These are phyloP conservation scores for Leptomonas seymouri DNA, from an alignment of 208 protist genomes.

Conservation along the genomic window DNA sequence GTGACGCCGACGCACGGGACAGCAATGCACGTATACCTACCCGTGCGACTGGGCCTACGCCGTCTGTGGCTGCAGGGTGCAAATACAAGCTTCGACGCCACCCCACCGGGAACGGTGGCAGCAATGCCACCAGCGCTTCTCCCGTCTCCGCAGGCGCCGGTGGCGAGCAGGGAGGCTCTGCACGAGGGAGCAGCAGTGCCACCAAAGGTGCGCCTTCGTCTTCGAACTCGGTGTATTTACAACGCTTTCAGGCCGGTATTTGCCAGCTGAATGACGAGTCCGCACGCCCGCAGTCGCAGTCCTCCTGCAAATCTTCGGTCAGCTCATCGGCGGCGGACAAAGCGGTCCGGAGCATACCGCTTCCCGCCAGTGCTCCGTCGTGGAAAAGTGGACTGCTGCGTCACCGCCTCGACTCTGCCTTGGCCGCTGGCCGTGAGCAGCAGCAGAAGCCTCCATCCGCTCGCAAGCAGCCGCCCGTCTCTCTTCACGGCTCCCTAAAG, in stretches of 20 bases:
- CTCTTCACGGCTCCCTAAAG: constrained; percentile 42
- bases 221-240: constrained; percentile 20
- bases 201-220: not conserved
- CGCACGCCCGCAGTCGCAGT: not conserved
- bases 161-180: not conserved
- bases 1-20: not conserved
- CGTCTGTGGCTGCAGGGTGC: not conserved
- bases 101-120: not conserved
- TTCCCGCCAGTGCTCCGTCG: constrained; percentile 4
- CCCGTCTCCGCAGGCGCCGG: not conserved
- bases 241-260: constrained; percentile 28
- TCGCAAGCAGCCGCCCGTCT: constrained; percentile 5
- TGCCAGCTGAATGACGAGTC: constrained; percentile 4
- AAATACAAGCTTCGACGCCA: constrained; percentile 17
- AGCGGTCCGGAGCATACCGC: not conserved
- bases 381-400: constrained; percentile 10
- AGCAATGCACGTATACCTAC: not conserved
- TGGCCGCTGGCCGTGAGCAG: constrained; percentile 24
- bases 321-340: not conserved
- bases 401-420: constrained; percentile 23
- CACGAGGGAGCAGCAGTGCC: too few relatives aligned
- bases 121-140: not conserved
- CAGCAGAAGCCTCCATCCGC: not conserved
- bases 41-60: not conserved
- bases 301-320: not conserved